phyloP scores from a whole-genome alignment of 2,329 filamentous ascomycete species.

The Venturia oleaginea region DNA sequence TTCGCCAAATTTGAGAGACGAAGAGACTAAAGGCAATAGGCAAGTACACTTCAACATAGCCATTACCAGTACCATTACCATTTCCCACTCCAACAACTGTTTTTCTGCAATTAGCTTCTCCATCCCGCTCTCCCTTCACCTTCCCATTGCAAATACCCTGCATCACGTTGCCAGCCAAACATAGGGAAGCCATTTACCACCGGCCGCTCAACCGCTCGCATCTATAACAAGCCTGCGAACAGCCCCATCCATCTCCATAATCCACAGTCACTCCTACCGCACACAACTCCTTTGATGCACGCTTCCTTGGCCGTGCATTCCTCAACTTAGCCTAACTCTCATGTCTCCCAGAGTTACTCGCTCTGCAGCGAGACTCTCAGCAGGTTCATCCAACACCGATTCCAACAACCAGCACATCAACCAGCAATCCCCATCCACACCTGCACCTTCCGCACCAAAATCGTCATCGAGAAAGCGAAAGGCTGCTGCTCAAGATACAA shows the following conservation, averaged over 20 bases:
- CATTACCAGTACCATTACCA: too few species aligned
- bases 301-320: neutral
- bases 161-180: neutral
- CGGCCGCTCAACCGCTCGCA: neutral
- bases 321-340: slow-evolving; percentile 45
- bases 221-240: neutral
- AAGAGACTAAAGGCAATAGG: neutral
- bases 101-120: neutral
- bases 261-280: neutral
- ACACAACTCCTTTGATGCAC: neutral
- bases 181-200: neutral
- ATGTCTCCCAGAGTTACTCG: slow-evolving; percentile 97
- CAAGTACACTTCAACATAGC: slow-evolving; percentile 1
- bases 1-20: neutral
- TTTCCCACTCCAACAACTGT: neutral
- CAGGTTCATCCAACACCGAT: slow-evolving; percentile 42
- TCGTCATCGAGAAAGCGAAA: slow-evolving; percentile 65
- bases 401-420: slow-evolving; percentile 40
- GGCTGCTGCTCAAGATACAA: slow-evolving; percentile 39
- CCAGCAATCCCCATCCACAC: slow-evolving; percentile 33
- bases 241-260: slow-evolving; percentile 1
- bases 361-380: slow-evolving; percentile 85
- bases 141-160: neutral
- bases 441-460: slow-evolving; percentile 35
- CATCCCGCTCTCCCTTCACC: neutral